Evolutionary conservation across 2,329 filamentous ascomycete species (phyloP).

Genomic region (Pseudocercospora fuligena): DNA sequence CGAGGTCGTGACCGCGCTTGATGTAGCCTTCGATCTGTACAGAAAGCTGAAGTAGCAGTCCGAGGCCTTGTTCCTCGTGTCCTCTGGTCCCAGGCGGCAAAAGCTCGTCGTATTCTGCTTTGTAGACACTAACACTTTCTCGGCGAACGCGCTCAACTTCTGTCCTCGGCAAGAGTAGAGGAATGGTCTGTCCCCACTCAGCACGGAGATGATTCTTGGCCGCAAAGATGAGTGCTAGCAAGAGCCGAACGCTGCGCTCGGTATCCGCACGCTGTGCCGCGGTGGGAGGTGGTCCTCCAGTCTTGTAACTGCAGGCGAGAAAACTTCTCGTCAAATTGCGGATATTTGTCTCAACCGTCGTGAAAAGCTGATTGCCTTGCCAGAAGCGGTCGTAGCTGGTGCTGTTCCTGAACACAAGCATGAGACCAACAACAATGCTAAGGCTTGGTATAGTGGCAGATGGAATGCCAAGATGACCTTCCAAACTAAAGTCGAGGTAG

Average conservation of each 20-base stretch:
- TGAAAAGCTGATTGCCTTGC: slow-evolving; percentile 56
- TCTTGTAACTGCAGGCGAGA: slow-evolving; percentile 52
- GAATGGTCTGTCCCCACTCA: slow-evolving; percentile 60
- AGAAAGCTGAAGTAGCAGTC: slow-evolving; percentile 64
- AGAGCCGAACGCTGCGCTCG: slow-evolving; percentile 62
- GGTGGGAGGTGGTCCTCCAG: slow-evolving; percentile 39
- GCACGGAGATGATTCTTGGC: slow-evolving; percentile 68
- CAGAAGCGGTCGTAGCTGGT: slow-evolving; percentile 70
- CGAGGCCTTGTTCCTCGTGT: slow-evolving; percentile 63
- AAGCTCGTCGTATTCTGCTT: slow-evolving; percentile 43
- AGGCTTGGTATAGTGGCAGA: slow-evolving; percentile 65
- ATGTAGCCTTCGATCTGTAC: slow-evolving; percentile 66
- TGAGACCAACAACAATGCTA: slow-evolving; percentile 69
- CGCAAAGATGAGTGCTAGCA: slow-evolving; percentile 66
- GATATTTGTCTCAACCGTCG: slow-evolving; percentile 61
- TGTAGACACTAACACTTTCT: slow-evolving; percentile 37
- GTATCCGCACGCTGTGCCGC: slow-evolving; percentile 58
- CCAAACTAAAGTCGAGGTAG: slow-evolving; percentile 55
- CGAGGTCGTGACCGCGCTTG: slow-evolving; percentile 58
- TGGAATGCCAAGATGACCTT: slow-evolving; percentile 58
- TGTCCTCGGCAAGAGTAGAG: slow-evolving; percentile 30
- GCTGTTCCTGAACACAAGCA: slow-evolving; percentile 70
- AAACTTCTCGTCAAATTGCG: slow-evolving; percentile 64
- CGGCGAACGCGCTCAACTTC: slow-evolving; percentile 35
- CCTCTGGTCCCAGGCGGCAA: slow-evolving; percentile 40